These are phyloP conservation scores for Wickerhamiella sergipiensis DNA, from an alignment of 805 yeast genomes.

Conservation along the genomic window DNA sequence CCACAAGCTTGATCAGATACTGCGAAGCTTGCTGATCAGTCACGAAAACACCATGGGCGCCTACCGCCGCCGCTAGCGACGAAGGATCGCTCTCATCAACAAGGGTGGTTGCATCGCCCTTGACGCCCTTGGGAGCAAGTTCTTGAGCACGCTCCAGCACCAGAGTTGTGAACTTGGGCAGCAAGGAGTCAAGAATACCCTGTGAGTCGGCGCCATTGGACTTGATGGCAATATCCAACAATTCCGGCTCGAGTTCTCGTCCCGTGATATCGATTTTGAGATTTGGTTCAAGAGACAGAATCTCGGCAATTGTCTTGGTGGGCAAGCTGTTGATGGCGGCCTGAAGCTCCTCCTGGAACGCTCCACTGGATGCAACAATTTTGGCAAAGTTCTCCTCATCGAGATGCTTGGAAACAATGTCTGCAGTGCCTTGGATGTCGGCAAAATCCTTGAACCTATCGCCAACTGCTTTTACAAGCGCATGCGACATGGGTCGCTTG, in stretches of 20 bases:
- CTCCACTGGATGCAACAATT: conserved; percentile 1
- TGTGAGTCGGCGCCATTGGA: conserved; percentile 10
- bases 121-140: background rate
- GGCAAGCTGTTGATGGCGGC: background rate
- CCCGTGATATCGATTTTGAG: background rate
- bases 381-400: background rate
- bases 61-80: conserved; percentile 6
- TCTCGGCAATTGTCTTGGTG: background rate
- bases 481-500: background rate
- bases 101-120: conserved; percentile 1
- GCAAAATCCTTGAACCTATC: background rate
- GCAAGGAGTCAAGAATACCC: conserved; percentile 5
- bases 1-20: conserved; percentile 6
- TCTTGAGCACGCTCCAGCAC: conserved; percentile 5
- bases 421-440: background rate
- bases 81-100: conserved; percentile 1
- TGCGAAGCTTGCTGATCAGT: conserved; percentile 1
- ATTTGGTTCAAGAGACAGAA: background rate
- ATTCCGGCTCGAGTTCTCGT: background rate
- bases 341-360: background rate
- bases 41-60: conserved; percentile 8
- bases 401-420: background rate
- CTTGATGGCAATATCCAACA: conserved; percentile 7
- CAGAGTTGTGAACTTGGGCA: conserved; percentile 1
- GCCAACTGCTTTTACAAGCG: background rate